Evolutionary conservation across 129 eudicot genomes (phyloP), one percentile per base, ranked within the genome.

Genomic region (Tagetes erecta): DNA sequence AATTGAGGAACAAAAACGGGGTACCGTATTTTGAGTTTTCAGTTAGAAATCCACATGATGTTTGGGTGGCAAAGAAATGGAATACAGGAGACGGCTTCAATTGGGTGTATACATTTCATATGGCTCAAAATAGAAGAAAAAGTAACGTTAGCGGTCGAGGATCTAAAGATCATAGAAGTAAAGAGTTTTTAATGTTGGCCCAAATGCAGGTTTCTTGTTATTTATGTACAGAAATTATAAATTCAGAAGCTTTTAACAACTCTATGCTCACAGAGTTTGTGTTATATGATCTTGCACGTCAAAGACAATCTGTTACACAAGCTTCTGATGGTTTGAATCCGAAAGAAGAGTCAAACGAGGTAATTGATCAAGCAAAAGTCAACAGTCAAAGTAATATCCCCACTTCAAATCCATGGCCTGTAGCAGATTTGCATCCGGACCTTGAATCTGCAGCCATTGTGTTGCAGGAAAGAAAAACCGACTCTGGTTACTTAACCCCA

Each of bases 161-260:
- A 67, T 71, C 82, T 38, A 79, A 79, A 72, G 83, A 79, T 70
- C 74, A 66, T 79, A 73, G 77, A 73, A 75, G 75, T 75, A 84
- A 78, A 78, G 97, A 81, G 65, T 90, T 91, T 8, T 49, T 83
- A 38, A 70, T 90, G 86, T 74, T 93, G 68, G 98, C 96, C 30
- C 98, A 90, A 72, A 90, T 93, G 98, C 87, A 82, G 59, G 97
- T 93, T 63, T 86, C 96, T 4, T 93, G 97, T 80, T 82, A 81
- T 68, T 80, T 84, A 55, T 87, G 90, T 75, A 83, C 91, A n/a
- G 92, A 92, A 76, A 72, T 84, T 41, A 83, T 76, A 70, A 86
- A 76, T 55, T 79, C 69, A 12, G 87, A 83, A 77, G 83, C 80
- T 71, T 83, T 78, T 45, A 69, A 84, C 44, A 82, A 89, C 83